Evolutionary conservation across 306 rosid species (phyloP).

Genomic region (Malus sylvestris): DNA sequence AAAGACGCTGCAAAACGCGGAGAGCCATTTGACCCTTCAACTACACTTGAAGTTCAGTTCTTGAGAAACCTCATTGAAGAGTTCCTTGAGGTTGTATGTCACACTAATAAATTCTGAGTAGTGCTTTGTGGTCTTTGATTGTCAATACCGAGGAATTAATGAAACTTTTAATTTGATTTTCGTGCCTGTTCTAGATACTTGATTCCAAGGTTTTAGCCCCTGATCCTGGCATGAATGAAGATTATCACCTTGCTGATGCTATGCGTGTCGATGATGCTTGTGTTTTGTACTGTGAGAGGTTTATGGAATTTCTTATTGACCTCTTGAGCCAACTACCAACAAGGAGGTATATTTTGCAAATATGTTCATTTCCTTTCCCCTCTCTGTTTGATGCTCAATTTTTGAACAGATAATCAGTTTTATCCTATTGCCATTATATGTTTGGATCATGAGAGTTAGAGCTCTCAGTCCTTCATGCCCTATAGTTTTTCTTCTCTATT

Average conservation of each 20-base stretch:
- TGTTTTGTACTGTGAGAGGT: slow-evolving; percentile 93
- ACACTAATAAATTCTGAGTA: slow-evolving; percentile 5
- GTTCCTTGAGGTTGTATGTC: slow-evolving; percentile 67
- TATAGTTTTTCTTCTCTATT: neutral
- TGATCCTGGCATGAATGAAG: slow-evolving; percentile 31
- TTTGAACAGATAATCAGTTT: neutral
- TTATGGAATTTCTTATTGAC: slow-evolving; percentile 96
- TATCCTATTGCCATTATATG: neutral
- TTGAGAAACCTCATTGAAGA: slow-evolving; percentile 79
- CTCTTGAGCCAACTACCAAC: slow-evolving; percentile 97
- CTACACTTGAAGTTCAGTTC: slow-evolving; percentile 67
- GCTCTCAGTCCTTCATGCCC: neutral
- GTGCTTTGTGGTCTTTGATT: neutral
- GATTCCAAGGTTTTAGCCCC: slow-evolving; percentile 56
- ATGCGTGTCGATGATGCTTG: slow-evolving; percentile 60
- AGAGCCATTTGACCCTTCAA: slow-evolving; percentile 48
- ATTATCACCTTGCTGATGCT: slow-evolving; percentile 31
- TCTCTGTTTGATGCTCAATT: neutral
- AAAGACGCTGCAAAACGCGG: slow-evolving; percentile 68
- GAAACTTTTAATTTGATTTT: neutral
- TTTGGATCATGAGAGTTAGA: neutral
- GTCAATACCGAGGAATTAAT: neutral
- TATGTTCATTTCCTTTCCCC: neutral
- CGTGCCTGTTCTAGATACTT: slow-evolving; percentile 50
- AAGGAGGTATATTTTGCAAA: slow-evolving; percentile 53